Conservation (phyloP, 805 yeast species). For the Saccharomycopsis fermentans region DNA sequence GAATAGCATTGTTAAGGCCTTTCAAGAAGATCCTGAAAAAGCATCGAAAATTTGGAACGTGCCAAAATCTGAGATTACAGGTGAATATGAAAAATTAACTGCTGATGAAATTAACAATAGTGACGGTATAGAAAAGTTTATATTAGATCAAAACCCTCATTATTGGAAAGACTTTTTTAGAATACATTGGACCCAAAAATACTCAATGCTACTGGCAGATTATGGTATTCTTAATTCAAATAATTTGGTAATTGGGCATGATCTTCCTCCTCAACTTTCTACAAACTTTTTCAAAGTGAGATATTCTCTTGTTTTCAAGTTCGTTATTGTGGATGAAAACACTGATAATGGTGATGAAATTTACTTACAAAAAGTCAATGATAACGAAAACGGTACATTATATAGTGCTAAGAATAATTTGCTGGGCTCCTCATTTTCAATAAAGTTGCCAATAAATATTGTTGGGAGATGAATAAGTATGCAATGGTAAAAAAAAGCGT, state of each 20-base stretch:
- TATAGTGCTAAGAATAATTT: slow-evolving; percentile 26
- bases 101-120: slow-evolving; percentile 13
- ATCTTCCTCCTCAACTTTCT: slow-evolving; percentile 30
- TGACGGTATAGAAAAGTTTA: slow-evolving; percentile 7
- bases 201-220: slow-evolving; percentile 6
- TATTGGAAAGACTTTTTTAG: slow-evolving; percentile 15
- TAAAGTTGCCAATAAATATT: slow-evolving; percentile 36
- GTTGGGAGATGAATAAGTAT: slow-evolving; percentile 21
- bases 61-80: not conserved
- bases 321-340: slow-evolving; percentile 25
- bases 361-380: slow-evolving; percentile 23
- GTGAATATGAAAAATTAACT: not conserved
- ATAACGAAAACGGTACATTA: slow-evolving; percentile 29
- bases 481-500: not conserved
- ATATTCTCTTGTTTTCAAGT: slow-evolving; percentile 30
- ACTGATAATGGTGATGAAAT: not conserved
- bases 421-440: slow-evolving; percentile 32
- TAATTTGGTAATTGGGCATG: slow-evolving; percentile 8
- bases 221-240: slow-evolving; percentile 11
- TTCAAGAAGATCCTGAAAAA: slow-evolving; percentile 8
- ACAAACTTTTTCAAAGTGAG: slow-evolving; percentile 30
- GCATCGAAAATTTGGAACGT: slow-evolving; percentile 16
- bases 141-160: slow-evolving; percentile 8
- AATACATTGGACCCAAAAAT: slow-evolving; percentile 12
- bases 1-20: slow-evolving; percentile 7